phyloP scores from a whole-genome alignment of 176 grass and related monocot genomes.

The Oryza brachyantha region DNA sequence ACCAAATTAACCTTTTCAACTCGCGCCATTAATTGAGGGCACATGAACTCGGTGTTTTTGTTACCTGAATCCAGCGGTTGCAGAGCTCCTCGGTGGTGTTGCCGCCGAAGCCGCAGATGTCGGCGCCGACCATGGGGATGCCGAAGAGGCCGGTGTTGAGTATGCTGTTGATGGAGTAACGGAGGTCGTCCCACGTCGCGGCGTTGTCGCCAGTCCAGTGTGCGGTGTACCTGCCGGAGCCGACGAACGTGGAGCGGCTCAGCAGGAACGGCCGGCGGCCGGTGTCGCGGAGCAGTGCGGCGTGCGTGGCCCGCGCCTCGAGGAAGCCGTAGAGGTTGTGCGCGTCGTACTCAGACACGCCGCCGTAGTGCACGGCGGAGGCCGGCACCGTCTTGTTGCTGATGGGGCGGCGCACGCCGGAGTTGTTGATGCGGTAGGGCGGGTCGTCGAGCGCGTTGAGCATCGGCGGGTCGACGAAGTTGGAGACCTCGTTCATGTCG shows the following conservation, averaged over 20 bases:
- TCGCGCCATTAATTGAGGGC: background rate
- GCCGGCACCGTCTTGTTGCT: slow-evolving; percentile 58
- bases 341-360: slow-evolving; percentile 63
- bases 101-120: slow-evolving; percentile 75
- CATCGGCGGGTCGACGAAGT: slow-evolving; percentile 48
- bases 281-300: slow-evolving; percentile 52
- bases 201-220: slow-evolving; percentile 84
- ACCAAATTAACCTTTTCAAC: background rate
- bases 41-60: background rate
- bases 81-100: slow-evolving; percentile 85
- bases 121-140: slow-evolving; percentile 80
- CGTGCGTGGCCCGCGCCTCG: slow-evolving; percentile 62
- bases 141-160: slow-evolving; percentile 83
- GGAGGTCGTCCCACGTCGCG: slow-evolving; percentile 62
- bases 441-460: slow-evolving; percentile 64
- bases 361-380: slow-evolving; percentile 60
- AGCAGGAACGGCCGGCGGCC: slow-evolving; percentile 72
- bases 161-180: slow-evolving; percentile 64
- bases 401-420: slow-evolving; percentile 50
- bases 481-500: slow-evolving; percentile 95
- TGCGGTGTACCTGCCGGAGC: slow-evolving; percentile 62
- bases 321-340: slow-evolving; percentile 80
- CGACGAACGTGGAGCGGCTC: slow-evolving; percentile 78
- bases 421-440: slow-evolving; percentile 82
- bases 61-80: slow-evolving; percentile 83